These are phyloP conservation scores for Rubia yunnanensis DNA, from an alignment of 257 asterid species.

Conservation along the genomic window DNA sequence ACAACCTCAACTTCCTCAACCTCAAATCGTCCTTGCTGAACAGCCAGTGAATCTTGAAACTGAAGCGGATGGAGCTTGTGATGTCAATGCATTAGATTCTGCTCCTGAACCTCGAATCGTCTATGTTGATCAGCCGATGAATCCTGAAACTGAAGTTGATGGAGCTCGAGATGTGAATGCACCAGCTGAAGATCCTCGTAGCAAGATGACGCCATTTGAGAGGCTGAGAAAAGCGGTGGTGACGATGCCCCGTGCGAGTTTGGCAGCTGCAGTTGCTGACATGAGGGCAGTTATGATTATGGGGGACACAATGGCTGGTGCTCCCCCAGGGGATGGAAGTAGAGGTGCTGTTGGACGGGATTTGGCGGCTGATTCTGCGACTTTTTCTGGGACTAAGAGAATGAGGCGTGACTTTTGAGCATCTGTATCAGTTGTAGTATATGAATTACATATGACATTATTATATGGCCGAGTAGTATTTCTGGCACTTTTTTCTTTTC, in stretches of 20 bases:
- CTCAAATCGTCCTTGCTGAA: neutral
- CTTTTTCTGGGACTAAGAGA: no score
- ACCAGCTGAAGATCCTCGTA: neutral
- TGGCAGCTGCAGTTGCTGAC: neutral
- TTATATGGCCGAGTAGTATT: no score
- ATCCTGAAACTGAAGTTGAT: no score
- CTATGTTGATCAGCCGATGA: no score
- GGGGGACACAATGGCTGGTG: neutral
- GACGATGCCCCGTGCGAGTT: neutral
- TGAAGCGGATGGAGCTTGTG: neutral
- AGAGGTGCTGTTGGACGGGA: neutral
- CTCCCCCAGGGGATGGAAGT: neutral
- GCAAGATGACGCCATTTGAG: neutral
- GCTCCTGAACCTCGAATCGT: neutral
- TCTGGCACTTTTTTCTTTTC: no score
- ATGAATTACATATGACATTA: no score
- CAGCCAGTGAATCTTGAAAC: no score
- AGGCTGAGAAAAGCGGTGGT: neutral
- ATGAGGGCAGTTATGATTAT: neutral
- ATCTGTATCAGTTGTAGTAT: no score
- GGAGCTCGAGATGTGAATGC: neutral
- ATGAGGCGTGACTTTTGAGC: no score
- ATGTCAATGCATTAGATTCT: neutral
- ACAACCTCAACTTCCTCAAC: neutral
- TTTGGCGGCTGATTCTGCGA: no score